phyloP scores from a whole-genome alignment of 768 basidiomycete species.

The Mycena crocata region DNA sequence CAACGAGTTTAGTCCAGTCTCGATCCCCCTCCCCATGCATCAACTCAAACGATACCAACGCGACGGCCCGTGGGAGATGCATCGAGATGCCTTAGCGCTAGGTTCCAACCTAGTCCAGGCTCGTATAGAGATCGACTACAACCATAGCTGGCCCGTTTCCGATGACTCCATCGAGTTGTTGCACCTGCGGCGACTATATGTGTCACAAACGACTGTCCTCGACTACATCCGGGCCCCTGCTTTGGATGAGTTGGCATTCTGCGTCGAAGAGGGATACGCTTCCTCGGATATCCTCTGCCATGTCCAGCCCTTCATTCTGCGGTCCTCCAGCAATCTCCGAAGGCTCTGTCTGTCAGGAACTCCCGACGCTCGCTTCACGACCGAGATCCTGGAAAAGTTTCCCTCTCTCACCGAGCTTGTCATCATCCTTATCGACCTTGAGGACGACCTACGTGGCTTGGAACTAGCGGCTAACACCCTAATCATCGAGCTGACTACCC shows the following conservation, averaged over 20 bases:
- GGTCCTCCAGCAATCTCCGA: neutral
- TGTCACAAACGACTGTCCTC: neutral
- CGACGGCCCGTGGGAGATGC: neutral
- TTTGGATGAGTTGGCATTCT: neutral
- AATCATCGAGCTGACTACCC: neutral
- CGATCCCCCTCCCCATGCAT: neutral
- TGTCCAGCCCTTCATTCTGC: neutral
- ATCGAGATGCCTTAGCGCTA: neutral
- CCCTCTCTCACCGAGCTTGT: neutral
- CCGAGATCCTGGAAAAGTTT: neutral
- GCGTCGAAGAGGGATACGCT: neutral
- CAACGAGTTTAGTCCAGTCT: neutral
- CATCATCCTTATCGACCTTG: neutral
- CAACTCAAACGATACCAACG: constrained; percentile 2
- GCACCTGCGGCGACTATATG: neutral
- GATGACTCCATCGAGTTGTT: neutral
- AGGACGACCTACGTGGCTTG: neutral
- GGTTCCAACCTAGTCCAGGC: constrained; percentile 2
- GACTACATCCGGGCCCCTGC: neutral
- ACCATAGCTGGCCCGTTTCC: neutral
- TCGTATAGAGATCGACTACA: neutral
- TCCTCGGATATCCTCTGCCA: neutral
- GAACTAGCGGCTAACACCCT: neutral
- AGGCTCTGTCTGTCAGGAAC: neutral
- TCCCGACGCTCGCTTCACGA: neutral